phyloP scores from a whole-genome alignment of 495 filamentous ascomycete species.

The Penicillium soppii region DNA sequence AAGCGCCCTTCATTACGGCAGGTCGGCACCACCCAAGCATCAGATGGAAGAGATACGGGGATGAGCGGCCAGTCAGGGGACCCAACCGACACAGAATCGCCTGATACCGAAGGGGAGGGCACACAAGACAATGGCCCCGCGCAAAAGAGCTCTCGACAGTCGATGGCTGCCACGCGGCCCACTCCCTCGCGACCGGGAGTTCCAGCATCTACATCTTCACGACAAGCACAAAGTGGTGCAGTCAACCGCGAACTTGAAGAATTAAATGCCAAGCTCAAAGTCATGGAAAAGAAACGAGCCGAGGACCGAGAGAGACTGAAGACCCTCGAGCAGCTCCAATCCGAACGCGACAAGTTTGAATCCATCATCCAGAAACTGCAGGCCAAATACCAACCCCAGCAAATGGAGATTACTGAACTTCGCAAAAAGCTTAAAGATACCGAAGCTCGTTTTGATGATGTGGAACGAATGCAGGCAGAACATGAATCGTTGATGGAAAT shows the following conservation, averaged over 20 bases:
- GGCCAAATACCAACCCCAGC: slow-evolving; percentile 82
- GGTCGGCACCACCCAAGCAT: slow-evolving; percentile 23
- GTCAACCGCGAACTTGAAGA: slow-evolving; percentile 71
- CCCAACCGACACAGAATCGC: slow-evolving; percentile 26
- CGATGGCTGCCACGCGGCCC: slow-evolving; percentile 25
- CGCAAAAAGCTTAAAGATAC: slow-evolving; percentile 75
- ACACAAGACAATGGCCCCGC: slow-evolving; percentile 16
- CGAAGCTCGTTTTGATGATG: slow-evolving; percentile 61
- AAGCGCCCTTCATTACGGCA: slow-evolving; percentile 44
- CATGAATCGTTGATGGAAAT: slow-evolving; percentile 84
- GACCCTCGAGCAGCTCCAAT: slow-evolving; percentile 68
- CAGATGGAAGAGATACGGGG: slow-evolving; percentile 29
- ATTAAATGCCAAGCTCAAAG: slow-evolving; percentile 71
- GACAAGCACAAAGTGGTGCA: slow-evolving; percentile 34
- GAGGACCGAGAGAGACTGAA: slow-evolving; percentile 91
- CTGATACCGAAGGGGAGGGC: slow-evolving; percentile 23
- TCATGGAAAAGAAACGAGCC: slow-evolving; percentile 76
- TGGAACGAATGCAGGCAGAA: slow-evolving; percentile 75
- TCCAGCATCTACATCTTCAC: slow-evolving; percentile 27
- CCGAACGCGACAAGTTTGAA: slow-evolving; percentile 84
- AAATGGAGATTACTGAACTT: slow-evolving; percentile 75
- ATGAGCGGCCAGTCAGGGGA: slow-evolving; percentile 33
- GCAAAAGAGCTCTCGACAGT: slow-evolving; percentile 33
- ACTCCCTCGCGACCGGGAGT: slow-evolving; percentile 24
- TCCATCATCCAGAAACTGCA: slow-evolving; percentile 88